Evolutionary conservation across 2,329 filamentous ascomycete species (phyloP), one percentile per base, ranked within the genome.

Genomic region (Neonectria sp.): DNA sequence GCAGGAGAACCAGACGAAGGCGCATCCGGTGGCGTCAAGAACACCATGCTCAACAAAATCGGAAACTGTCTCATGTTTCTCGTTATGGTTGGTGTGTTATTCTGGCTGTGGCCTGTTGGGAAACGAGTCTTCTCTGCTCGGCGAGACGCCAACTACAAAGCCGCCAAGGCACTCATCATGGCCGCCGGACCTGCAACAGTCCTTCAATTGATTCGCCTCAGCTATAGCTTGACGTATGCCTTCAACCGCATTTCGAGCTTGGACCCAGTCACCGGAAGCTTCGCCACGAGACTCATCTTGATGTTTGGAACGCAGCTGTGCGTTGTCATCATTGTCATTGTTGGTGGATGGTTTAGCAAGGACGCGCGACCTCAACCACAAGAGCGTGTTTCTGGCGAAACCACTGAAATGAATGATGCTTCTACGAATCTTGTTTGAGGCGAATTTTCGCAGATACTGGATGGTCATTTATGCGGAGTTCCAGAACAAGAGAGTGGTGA

Each of bases 341-440:
- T 46, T 17, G 64, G 67, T 21, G 67, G 64, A 15, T 68, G 65
- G 67, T 31, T 68, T 8, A 64, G 60, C 43, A 43, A 24, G 40
- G 52, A 33, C 6, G 43, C n/a, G 11, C 49, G 51, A 6, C 52
- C 60, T 33, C 60, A 62, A 40, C 52, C 60, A 8, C 60, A 62
- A 35, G 40, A 56, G 29, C 40, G 60, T 12, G 60, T 56, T 27
- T 24, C 25, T 6, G 33, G 51, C 52, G 35, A 21, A 21, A 21
- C 60, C 24, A 46, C 48, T 17, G 60, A 62, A n/a, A 56, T 37
- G 35, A 37, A 15, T 17, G 35, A 37, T 37, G 35, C 35, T 37
- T 37, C 35, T 6, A 37, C 12, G 2, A 13, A 13, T 6, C 35
- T 37, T 13, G 35, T 37, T 17, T 37, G 6, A 37, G 35, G 3